These are phyloP conservation scores for Oldenlandia corymbosa DNA, from an alignment of 257 asterid species.

Conservation along the genomic window DNA sequence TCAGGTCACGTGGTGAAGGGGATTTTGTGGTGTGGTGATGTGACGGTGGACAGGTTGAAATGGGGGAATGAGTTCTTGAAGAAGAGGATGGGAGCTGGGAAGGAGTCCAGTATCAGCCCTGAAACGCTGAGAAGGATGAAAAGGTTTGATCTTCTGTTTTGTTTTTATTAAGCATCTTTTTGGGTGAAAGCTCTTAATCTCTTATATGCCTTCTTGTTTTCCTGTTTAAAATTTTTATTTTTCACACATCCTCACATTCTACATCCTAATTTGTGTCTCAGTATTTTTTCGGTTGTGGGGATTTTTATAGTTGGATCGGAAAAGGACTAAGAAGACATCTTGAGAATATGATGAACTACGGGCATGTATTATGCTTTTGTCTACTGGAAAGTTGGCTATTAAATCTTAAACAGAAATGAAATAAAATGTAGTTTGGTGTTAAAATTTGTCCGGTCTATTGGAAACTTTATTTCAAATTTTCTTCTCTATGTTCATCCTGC, in stretches of 20 bases:
- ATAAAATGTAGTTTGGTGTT: neutral
- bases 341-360: no score
- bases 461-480: neutral
- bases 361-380: no score
- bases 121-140: slow-evolving; percentile 53
- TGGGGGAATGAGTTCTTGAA: slow-evolving; percentile 76
- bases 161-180: neutral
- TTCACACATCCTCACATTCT: no score
- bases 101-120: slow-evolving; percentile 57
- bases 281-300: no score
- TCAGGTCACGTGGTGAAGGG: slow-evolving; percentile 86
- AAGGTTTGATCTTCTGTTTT: slow-evolving; percentile 37
- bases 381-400: no score
- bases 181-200: neutral
- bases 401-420: no score
- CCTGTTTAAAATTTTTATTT: no score
- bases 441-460: no score
- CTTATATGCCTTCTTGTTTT: neutral
- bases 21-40: slow-evolving; percentile 91
- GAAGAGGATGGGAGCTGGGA: slow-evolving; percentile 42
- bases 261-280: no score
- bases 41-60: slow-evolving; percentile 67
- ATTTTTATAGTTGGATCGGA: no score
- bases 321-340: no score
- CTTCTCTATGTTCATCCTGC: neutral